Percentiles rank a stretch among this genome's conserved stretches.
Conservation (phyloP, 768 basidiomycete genomes). For the Calocera viscosa region DNA sequence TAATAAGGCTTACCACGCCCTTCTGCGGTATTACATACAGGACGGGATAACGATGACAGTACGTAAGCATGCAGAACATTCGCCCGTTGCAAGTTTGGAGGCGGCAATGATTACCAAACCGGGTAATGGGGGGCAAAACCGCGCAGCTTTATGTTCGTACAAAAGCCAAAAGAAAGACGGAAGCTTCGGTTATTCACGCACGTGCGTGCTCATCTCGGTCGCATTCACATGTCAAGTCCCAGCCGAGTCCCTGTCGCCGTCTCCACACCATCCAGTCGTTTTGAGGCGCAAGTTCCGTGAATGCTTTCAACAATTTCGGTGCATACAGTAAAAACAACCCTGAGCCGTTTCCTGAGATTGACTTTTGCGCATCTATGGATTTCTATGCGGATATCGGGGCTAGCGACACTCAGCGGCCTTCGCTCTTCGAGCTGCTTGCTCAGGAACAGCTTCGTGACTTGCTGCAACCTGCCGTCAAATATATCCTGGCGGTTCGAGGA, state of each 20-base stretch:
- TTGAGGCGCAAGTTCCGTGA: not conserved
- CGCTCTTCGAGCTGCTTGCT: constrained; percentile 78
- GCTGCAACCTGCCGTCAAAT: constrained; percentile 87
- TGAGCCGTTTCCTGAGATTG: not conserved
- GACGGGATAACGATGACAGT: not conserved
- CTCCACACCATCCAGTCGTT: not conserved
- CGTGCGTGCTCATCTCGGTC: not conserved
- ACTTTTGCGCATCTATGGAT: constrained; percentile 14
- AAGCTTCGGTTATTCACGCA: not conserved
- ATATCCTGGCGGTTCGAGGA: constrained; percentile 68
- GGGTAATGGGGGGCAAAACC: not conserved
- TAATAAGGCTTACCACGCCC: too few species aligned
- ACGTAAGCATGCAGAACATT: too few species aligned
- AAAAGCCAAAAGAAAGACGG: constrained; percentile 1
- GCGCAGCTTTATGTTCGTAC: not conserved
- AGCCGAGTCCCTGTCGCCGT: not conserved
- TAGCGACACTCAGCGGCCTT: constrained; percentile 21
- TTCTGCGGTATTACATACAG: too few species aligned
- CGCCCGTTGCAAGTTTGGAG: too few species aligned
- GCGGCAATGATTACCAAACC: not conserved
- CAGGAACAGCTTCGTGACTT: constrained; percentile 88
- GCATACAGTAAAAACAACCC: not conserved
- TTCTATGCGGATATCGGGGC: constrained; percentile 17
- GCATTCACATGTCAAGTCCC: not conserved
- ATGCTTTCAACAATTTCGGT: not conserved